Conservation (phyloP, 1,284 basidiomycete species). For the Marasmius fiardii region DNA sequence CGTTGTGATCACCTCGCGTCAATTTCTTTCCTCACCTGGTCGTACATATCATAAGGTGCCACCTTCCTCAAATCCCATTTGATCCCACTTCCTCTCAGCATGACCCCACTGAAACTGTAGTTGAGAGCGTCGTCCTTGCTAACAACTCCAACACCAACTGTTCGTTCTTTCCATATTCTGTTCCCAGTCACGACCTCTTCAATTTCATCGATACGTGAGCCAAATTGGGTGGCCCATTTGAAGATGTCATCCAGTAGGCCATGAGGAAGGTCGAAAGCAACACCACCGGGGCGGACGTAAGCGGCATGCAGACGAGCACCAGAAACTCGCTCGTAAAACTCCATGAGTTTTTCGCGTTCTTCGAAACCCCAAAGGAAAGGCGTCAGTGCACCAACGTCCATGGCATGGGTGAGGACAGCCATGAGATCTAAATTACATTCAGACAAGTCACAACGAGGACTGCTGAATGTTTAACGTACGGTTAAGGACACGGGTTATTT, state of each 20-base stretch:
- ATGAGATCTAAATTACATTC: conserved; percentile 68
- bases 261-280: conserved; percentile 96
- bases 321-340: conserved; percentile 99
- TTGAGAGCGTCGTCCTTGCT: conserved; percentile 92
- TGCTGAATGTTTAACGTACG: conserved; percentile 59
- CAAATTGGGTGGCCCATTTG: conserved; percentile 97
- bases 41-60: conserved; percentile 95
- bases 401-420: conserved; percentile 94
- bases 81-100: conserved; percentile 92
- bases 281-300: conserved; percentile 98
- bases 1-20: background rate
- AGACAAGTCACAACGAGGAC: conserved; percentile 1
- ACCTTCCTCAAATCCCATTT: conserved; percentile 96
- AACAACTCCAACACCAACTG: conserved; percentile 88
- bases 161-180: conserved; percentile 97
- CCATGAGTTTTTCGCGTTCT: conserved; percentile 99
- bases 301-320: conserved; percentile 96
- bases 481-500: conserved; percentile 95
- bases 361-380: conserved; percentile 99
- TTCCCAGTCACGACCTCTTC: conserved; percentile 98
- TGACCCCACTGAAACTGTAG: conserved; percentile 95
- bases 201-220: conserved; percentile 90
- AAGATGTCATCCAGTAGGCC: conserved; percentile 96
- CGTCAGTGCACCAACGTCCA: conserved; percentile 97
- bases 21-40: conserved; percentile 54